A percentile compares a stretch with the other conserved stretches of the same genome.
These are phyloP conservation scores for Lyophyllum shimeji DNA, from an alignment of 768 basidiomycete genomes.

Conservation along the genomic window DNA sequence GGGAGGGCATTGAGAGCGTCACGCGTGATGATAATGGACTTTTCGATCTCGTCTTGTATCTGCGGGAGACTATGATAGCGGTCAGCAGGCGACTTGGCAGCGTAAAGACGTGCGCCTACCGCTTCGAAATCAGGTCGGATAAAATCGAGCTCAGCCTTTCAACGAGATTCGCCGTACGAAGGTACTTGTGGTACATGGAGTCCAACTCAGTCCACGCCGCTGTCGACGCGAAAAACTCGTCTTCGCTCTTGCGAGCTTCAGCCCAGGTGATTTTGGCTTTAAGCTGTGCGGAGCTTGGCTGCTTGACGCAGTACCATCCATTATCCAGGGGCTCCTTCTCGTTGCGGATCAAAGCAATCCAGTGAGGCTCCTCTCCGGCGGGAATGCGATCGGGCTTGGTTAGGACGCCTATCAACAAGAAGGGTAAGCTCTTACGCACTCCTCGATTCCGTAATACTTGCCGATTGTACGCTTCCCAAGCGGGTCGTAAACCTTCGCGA, in stretches of 20 bases:
- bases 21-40: slow-evolving; percentile 39
- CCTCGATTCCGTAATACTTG: slow-evolving; percentile 22
- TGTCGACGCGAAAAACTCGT: slow-evolving; percentile 52
- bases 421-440: not conserved
- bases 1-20: slow-evolving; percentile 35
- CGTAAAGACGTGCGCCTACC: slow-evolving; percentile 33
- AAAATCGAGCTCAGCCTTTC: slow-evolving; percentile 58
- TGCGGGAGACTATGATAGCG: slow-evolving; percentile 50
- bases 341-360: slow-evolving; percentile 58
- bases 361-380: slow-evolving; percentile 48
- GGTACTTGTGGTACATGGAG: slow-evolving; percentile 43
- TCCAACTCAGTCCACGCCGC: slow-evolving; percentile 59
- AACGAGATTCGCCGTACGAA: slow-evolving; percentile 58
- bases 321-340: slow-evolving; percentile 50
- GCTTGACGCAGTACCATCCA: slow-evolving; percentile 62
- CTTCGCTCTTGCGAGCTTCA: slow-evolving; percentile 57
- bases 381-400: slow-evolving; percentile 76
- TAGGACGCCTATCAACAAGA: slow-evolving; percentile 50
- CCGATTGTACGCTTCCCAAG: slow-evolving; percentile 71
- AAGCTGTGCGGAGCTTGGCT: slow-evolving; percentile 50
- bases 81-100: not conserved
- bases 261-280: slow-evolving; percentile 55
- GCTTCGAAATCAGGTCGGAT: slow-evolving; percentile 59
- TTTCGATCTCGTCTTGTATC: slow-evolving; percentile 58
- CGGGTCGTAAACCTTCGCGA: slow-evolving; percentile 61